Conservation (phyloP, 2,329 filamentous ascomycete genomes). For the Alternaria sp. region DNA sequence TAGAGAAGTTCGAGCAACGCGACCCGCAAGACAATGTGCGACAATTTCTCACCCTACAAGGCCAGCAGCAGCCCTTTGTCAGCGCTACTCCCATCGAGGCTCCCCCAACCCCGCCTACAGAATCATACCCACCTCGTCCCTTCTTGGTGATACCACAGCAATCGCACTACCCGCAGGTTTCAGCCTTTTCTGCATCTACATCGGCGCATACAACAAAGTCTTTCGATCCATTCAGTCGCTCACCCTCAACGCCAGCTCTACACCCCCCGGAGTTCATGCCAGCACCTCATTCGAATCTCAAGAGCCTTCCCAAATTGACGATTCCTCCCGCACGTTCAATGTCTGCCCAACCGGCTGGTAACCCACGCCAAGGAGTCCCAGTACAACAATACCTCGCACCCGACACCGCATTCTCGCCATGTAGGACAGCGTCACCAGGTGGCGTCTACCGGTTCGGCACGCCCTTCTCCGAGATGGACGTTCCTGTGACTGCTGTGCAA, state of each 20-base stretch:
- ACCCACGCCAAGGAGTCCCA: conserved; percentile 32
- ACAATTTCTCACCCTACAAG: conserved; percentile 88
- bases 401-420: conserved; percentile 54
- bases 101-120: conserved; percentile 47
- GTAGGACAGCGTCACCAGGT: conserved; percentile 60
- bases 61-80: conserved; percentile 65
- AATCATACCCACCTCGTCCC: conserved; percentile 48
- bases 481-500: conserved; percentile 77
- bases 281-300: conserved; percentile 58
- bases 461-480: conserved; percentile 88
- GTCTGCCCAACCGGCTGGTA: conserved; percentile 41
- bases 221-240: conserved; percentile 32
- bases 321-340: conserved; percentile 57
- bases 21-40: conserved; percentile 93
- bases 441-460: conserved; percentile 79
- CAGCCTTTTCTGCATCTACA: conserved; percentile 45
- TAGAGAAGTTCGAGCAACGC: conserved; percentile 71
- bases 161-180: conserved; percentile 34
- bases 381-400: conserved; percentile 36
- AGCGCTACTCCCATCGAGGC: conserved; percentile 69
- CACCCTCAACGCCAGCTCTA: conserved; percentile 35
- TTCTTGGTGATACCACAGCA: conserved; percentile 40
- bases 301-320: conserved; percentile 61
- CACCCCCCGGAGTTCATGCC: conserved; percentile 51
- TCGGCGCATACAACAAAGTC: conserved; percentile 41